Evolutionary conservation across 257 asterid genomes (phyloP).

Genomic region (Eucommia ulmoides): DNA sequence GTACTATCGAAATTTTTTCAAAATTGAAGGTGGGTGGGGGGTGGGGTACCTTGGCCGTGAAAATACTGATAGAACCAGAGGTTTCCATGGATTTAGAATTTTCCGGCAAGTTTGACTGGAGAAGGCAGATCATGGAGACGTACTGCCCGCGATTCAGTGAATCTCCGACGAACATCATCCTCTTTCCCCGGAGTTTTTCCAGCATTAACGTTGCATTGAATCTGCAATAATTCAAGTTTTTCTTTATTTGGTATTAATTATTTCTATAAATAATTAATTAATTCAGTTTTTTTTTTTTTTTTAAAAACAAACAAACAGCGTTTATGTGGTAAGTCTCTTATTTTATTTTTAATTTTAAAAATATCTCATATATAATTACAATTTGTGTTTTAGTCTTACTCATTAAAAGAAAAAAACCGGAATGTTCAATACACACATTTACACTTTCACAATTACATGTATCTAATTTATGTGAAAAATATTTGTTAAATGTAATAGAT

Average conservation of each 20-base stretch:
- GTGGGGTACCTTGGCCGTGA: slow-evolving; percentile 71
- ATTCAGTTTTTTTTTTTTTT: background rate
- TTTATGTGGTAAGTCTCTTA: background rate
- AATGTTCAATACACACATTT: background rate
- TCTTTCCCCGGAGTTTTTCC: slow-evolving; percentile 56
- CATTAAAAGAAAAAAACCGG: background rate
- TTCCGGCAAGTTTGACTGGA: slow-evolving; percentile 37
- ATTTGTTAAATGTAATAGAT: no score
- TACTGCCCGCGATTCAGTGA: slow-evolving; percentile 65
- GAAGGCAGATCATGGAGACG: slow-evolving; percentile 64
- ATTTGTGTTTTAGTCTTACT: no score
- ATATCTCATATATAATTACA: no score
- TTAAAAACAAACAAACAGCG: background rate
- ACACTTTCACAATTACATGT: no score
- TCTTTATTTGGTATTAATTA: background rate
- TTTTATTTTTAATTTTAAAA: no score
- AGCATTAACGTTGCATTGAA: slow-evolving; percentile 63
- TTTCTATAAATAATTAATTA: background rate
- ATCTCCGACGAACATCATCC: slow-evolving; percentile 74
- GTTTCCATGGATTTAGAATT: slow-evolving; percentile 43
- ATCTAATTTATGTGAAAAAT: no score
- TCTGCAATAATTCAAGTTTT: slow-evolving; percentile 22
- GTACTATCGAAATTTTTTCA: no score
- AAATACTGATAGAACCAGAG: slow-evolving; percentile 32
- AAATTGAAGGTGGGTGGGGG: no score